These are phyloP conservation scores for Austroboletus eburneus DNA, from an alignment of 768 basidiomycete genomes.

Conservation along the genomic window DNA sequence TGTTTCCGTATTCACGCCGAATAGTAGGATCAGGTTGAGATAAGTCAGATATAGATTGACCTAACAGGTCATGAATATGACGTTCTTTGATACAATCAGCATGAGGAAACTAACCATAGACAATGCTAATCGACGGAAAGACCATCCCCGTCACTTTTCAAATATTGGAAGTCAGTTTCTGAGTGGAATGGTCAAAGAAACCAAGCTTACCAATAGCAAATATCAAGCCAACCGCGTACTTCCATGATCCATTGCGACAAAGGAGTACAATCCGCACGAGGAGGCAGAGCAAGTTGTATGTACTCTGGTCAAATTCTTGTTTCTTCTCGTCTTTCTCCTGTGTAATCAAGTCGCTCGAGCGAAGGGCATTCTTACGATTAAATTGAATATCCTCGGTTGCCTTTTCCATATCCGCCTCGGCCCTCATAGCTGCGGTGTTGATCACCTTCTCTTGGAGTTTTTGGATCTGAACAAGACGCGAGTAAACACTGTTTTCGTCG, in stretches of 20 bases:
- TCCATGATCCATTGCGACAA: constrained; percentile 53
- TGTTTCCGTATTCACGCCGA: constrained; percentile 58
- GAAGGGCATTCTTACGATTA: constrained; percentile 50
- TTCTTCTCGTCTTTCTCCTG: constrained; percentile 37
- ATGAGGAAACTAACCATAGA: constrained; percentile 40
- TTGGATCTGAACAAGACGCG: constrained; percentile 74
- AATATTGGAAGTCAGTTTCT: too few species aligned
- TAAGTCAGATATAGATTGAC: constrained; percentile 58
- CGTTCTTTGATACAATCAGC: too few species aligned
- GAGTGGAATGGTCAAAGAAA: neutral
- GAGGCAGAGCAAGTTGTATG: constrained; percentile 50
- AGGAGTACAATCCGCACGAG: constrained; percentile 68
- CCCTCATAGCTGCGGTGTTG: too few species aligned
- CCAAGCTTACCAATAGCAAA: constrained; percentile 42
- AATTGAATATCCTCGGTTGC: constrained; percentile 56
- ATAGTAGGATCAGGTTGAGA: constrained; percentile 36
- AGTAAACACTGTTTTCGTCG: constrained; percentile 61
- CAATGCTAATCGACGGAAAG: constrained; percentile 69
- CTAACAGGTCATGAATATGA: constrained; percentile 27
- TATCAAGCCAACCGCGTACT: constrained; percentile 55
- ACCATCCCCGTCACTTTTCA: constrained; percentile 50
- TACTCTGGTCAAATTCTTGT: constrained; percentile 22
- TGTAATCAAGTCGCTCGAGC: constrained; percentile 63
- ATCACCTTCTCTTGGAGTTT: constrained; percentile 58
- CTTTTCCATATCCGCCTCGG: constrained; percentile 52